phyloP scores from a whole-genome alignment of 2,329 filamentous ascomycete genomes.

The Cladophialophora chaetospira region DNA sequence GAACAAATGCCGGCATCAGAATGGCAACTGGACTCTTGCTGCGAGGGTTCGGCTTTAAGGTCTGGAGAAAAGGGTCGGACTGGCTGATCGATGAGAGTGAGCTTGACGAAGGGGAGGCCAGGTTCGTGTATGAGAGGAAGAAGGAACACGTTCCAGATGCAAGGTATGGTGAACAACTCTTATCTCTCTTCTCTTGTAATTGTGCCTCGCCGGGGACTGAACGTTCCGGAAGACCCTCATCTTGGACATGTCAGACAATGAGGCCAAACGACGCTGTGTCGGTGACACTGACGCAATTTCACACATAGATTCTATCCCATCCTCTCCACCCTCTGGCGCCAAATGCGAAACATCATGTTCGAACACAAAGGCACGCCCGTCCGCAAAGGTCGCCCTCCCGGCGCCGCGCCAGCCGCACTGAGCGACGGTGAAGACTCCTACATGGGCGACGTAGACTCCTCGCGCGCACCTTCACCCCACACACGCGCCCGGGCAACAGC shows the following conservation, averaged over 20 bases:
- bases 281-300: background rate
- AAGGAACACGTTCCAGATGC: slow-evolving; percentile 3
- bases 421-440: slow-evolving; percentile 5
- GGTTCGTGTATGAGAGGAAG: slow-evolving; percentile 20
- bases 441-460: slow-evolving; percentile 3
- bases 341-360: slow-evolving; percentile 29
- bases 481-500: background rate
- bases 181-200: background rate
- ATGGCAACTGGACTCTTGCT: slow-evolving; percentile 16
- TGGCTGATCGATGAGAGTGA: slow-evolving; percentile 21
- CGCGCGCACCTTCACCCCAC: background rate
- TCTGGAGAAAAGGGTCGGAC: slow-evolving; percentile 21
- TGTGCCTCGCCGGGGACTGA: background rate
- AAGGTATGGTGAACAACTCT: slow-evolving; percentile 7
- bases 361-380: background rate
- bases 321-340: slow-evolving; percentile 21
- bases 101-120: slow-evolving; percentile 21
- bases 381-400: background rate
- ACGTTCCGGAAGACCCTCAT: background rate
- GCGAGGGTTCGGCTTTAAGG: slow-evolving; percentile 20
- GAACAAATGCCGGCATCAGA: slow-evolving; percentile 10
- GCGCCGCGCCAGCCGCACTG: background rate
- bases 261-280: background rate
- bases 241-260: background rate
- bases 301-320: slow-evolving; percentile 24